Conservation (phyloP, 257 asterid species). For the Vinca minor region DNA sequence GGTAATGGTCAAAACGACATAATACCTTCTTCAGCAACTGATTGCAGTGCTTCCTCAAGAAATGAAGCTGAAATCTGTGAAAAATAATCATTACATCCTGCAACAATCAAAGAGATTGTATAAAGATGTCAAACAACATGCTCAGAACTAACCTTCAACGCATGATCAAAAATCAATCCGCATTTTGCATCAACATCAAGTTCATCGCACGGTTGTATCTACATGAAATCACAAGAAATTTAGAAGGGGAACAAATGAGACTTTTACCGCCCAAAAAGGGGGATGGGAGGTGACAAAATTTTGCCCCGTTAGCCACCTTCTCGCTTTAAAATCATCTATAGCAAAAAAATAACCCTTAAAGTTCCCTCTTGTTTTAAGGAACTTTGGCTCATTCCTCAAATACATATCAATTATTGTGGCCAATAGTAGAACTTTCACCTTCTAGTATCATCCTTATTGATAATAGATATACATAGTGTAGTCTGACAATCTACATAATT, state of each 20-base stretch:
- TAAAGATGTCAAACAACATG: constrained; percentile 12
- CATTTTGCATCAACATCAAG: constrained; percentile 48
- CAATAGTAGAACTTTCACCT: no score
- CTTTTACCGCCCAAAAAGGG: not conserved
- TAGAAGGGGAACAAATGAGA: not conserved
- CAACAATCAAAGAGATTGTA: constrained; percentile 6
- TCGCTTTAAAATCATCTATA: not conserved
- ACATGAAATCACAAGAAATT: constrained; percentile 15
- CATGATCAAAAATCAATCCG: constrained; percentile 48
- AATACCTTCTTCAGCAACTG: constrained; percentile 38
- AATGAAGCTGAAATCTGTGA: constrained; percentile 40
- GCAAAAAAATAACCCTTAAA: not conserved
- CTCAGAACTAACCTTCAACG: constrained; percentile 46
- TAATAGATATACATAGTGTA: no score
- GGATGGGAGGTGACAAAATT: no score
- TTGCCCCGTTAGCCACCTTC: not conserved
- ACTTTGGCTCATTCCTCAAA: not conserved
- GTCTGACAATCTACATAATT: no score
- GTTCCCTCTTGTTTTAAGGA: not conserved
- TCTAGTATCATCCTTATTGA: no score
- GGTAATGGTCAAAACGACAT: not conserved
- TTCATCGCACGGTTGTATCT: constrained; percentile 50
- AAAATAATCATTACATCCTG: constrained; percentile 10
- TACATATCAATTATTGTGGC: no score
- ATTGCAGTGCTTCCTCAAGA: constrained; percentile 28